Evolutionary conservation across 306 rosid genomes (phyloP).

Genomic region (Glycine latifolia): DNA sequence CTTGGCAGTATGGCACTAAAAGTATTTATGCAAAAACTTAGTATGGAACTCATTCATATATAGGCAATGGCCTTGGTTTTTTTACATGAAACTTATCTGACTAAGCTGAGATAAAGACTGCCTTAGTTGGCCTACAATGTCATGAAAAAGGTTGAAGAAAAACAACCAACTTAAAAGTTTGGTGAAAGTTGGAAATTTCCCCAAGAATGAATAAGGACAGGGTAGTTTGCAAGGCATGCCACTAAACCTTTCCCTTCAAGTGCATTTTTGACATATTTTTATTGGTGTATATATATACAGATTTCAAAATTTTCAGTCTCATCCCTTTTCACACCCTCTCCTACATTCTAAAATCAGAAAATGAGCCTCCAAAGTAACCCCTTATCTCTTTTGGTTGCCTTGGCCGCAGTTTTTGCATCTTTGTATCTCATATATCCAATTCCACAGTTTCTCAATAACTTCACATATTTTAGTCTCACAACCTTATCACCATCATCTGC

Average conservation of each 20-base stretch:
- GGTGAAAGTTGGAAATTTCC: constrained; percentile 54
- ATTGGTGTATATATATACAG: background rate
- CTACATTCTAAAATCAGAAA: constrained; percentile 37
- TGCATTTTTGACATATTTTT: constrained; percentile 49
- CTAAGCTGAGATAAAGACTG: no score
- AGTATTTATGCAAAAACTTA: no score
- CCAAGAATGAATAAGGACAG: constrained; percentile 51
- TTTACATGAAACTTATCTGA: no score
- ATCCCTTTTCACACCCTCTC: constrained; percentile 10
- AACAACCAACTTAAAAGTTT: constrained; percentile 41
- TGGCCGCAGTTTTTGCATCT: constrained; percentile 62
- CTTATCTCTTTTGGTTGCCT: constrained; percentile 55
- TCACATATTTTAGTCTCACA: constrained; percentile 26
- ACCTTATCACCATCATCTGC: constrained; percentile 44
- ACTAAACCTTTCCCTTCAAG: constrained; percentile 85
- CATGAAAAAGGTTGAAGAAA: constrained; percentile 12
- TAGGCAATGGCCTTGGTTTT: no score
- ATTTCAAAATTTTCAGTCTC: constrained; percentile 19
- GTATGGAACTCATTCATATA: no score
- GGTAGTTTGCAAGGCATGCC: constrained; percentile 91
- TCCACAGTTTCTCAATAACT: constrained; percentile 46
- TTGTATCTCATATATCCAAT: constrained; percentile 50
- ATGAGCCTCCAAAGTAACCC: constrained; percentile 55
- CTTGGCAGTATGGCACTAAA: no score
- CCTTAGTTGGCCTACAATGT: constrained; percentile 4